Conservation (phyloP, 2,329 filamentous ascomycete species). For the Exophiala sideris region DNA sequence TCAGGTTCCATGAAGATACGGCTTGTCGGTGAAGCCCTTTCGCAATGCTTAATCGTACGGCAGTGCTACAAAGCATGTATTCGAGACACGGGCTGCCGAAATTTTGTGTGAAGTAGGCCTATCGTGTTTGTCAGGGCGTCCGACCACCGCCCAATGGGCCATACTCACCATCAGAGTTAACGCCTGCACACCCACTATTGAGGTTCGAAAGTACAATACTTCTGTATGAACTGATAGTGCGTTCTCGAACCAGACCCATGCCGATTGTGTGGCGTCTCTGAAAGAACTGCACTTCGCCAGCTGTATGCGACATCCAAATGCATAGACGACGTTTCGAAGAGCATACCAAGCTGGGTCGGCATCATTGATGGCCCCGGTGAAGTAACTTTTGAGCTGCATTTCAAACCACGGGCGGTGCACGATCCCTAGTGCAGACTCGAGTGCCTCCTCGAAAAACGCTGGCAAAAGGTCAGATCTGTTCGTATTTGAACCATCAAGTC, state of each 20-base stretch:
- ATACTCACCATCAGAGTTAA: constrained; percentile 9
- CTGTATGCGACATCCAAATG: constrained; percentile 4
- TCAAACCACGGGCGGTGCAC: constrained; percentile 5
- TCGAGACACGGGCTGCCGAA: constrained; percentile 7
- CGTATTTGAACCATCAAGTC: too few relatives aligned
- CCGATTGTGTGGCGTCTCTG: neutral
- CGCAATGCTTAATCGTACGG: neutral
- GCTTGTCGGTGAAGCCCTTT: constrained; percentile 7
- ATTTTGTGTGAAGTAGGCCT: constrained; percentile 4
- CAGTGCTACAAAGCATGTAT: constrained; percentile 3
- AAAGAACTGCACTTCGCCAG: neutral
- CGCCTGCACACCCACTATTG: constrained; percentile 5
- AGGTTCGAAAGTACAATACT: constrained; percentile 6
- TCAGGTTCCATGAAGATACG: constrained; percentile 1
- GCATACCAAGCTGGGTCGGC: constrained; percentile 6
- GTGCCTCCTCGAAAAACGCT: constrained; percentile 1
- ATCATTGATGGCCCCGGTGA: neutral
- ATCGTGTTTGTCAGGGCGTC: too few relatives aligned
- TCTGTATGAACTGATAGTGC: constrained; percentile 3
- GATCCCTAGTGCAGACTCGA: constrained; percentile 6
- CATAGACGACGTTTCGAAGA: constrained; percentile 7
- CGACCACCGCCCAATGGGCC: too few relatives aligned
- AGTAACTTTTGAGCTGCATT: neutral
- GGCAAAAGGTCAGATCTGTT: neutral
- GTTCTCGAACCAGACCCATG: constrained; percentile 8